Percentiles rank a stretch among this genome's conserved stretches.
Conservation (phyloP, 2,329 filamentous ascomycete species). For the Myriosclerotinia duriaeana region DNA sequence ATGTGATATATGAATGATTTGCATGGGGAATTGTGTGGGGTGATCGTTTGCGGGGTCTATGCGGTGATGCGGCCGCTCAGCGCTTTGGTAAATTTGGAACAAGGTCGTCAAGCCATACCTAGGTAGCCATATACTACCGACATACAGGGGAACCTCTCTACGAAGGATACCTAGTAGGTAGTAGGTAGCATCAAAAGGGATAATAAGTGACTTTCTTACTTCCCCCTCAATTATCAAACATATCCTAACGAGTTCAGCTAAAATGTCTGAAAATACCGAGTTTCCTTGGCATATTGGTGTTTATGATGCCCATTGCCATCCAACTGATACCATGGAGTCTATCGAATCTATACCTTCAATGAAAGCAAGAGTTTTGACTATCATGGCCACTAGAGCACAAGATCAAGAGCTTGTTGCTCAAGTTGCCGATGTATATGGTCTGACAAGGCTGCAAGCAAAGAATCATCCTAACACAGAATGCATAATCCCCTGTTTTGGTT, state of each 20-base stretch:
- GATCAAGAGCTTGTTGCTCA: conserved; percentile 72
- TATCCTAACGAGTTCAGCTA: background rate
- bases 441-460: conserved; percentile 42
- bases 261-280: conserved; percentile 15
- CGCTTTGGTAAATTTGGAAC: background rate
- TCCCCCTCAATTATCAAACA: no score
- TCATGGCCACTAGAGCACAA: conserved; percentile 75
- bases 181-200: background rate
- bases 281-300: conserved; percentile 72
- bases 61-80: conserved; percentile 11
- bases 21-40: conserved; percentile 18
- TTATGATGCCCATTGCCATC: conserved; percentile 81
- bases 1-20: conserved; percentile 3
- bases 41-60: background rate
- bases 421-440: conserved; percentile 56
- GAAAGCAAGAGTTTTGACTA: conserved; percentile 64
- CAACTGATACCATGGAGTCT: conserved; percentile 71
- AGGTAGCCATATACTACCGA: no score
- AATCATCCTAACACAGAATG: conserved; percentile 41
- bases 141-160: no score
- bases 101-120: background rate
- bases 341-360: conserved; percentile 60
- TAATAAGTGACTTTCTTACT: background rate
- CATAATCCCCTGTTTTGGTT: conserved; percentile 74
- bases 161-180: no score